Conservation (phyloP, 2,329 filamentous ascomycete genomes). For the Colletotrichum camelliae region DNA sequence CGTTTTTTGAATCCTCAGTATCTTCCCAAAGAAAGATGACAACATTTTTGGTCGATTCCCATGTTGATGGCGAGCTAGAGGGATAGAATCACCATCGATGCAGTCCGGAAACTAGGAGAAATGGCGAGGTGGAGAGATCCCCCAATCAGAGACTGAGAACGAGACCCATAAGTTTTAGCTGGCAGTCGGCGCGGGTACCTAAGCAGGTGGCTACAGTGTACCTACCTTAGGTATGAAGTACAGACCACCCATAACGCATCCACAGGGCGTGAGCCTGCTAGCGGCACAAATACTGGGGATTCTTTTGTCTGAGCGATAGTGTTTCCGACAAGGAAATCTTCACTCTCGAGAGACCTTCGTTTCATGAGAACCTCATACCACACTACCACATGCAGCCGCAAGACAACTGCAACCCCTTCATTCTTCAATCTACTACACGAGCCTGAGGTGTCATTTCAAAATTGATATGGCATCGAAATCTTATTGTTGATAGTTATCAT, state of each 20-base stretch:
- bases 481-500: not conserved
- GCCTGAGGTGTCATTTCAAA: not conserved
- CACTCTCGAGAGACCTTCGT: not conserved
- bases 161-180: not conserved
- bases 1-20: not conserved
- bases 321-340: conserved; percentile 7
- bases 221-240: not conserved
- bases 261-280: not conserved
- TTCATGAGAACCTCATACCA: not conserved
- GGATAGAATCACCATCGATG: not conserved
- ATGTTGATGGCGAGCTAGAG: not conserved
- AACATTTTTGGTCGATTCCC: not conserved
- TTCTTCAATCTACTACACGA: not conserved
- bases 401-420: not conserved
- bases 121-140: not conserved
- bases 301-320: not conserved
- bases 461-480: not conserved
- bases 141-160: not conserved
- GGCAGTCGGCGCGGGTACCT: not conserved
- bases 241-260: not conserved
- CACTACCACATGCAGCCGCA: not conserved
- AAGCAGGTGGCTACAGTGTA: not conserved
- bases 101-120: not conserved
- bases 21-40: not conserved
- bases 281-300: not conserved